Conservation (phyloP, 495 filamentous ascomycete genomes). For the Jackrogersella multiformis region DNA sequence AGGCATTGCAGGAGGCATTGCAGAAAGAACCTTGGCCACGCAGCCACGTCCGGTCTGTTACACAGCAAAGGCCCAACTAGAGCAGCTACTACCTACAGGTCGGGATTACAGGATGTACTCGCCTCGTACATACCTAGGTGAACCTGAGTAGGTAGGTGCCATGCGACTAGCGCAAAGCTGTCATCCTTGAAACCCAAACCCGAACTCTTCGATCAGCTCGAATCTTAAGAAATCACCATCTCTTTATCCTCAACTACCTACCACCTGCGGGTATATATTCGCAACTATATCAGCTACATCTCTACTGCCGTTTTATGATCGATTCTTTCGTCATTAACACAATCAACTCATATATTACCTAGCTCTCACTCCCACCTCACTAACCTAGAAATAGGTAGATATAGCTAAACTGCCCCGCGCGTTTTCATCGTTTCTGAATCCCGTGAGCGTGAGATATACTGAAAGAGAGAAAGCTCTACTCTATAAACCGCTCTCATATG, state of each 20-base stretch:
- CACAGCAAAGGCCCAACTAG: not conserved
- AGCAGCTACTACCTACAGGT: not conserved
- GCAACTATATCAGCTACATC: not conserved
- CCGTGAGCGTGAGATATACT: not conserved
- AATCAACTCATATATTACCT: slow-evolving; percentile 2
- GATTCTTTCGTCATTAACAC: not conserved
- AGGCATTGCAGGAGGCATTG: not conserved
- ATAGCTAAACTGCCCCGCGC: slow-evolving; percentile 23
- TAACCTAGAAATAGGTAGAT: not conserved
- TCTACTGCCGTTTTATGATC: no score
- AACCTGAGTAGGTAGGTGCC: not conserved
- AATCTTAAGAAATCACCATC: not conserved
- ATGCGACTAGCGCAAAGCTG: slow-evolving; percentile 23
- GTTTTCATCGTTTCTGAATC: not conserved
- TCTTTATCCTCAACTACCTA: not conserved
- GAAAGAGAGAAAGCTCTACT: no score
- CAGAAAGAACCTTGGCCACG: not conserved
- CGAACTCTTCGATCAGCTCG: slow-evolving; percentile 13
- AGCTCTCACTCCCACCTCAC: not conserved
- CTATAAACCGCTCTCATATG: not conserved
- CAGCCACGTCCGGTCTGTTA: not conserved
- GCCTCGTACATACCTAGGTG: not conserved
- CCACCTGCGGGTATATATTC: no score
- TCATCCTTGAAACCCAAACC: slow-evolving; percentile 20
- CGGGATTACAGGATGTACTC: not conserved